Conservation (phyloP, 345 rosid genomes). For the Noccaea caerulescens region DNA sequence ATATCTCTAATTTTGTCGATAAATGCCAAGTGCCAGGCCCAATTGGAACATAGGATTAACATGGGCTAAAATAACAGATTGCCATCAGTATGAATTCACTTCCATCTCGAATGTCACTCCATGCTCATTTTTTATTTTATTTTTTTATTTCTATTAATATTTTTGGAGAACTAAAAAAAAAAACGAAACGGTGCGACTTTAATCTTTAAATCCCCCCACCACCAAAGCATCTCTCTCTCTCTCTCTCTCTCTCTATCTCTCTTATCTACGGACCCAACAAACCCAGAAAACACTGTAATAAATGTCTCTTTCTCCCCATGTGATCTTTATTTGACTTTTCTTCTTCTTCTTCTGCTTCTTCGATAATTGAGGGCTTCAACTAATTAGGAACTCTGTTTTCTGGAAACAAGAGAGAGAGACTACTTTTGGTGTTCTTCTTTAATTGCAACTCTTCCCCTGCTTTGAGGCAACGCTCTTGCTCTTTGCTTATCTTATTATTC, state of each 20-base stretch:
- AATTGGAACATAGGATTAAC: no score
- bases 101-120: slow-evolving; percentile 5
- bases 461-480: slow-evolving; percentile 31
- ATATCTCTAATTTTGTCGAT: no score
- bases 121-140: not conserved
- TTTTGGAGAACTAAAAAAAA: not conserved
- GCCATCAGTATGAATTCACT: not conserved
- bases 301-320: slow-evolving; percentile 37
- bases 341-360: slow-evolving; percentile 22
- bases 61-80: no score
- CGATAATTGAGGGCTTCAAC: slow-evolving; percentile 5
- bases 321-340: slow-evolving; percentile 40
- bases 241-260: slow-evolving; percentile 9
- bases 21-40: no score
- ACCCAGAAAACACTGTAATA: slow-evolving; percentile 26
- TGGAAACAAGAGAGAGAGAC: slow-evolving; percentile 14
- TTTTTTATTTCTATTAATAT: not conserved
- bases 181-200: slow-evolving; percentile 29
- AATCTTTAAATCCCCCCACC: slow-evolving; percentile 34
- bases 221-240: slow-evolving; percentile 16
- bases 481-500: slow-evolving; percentile 11
- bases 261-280: slow-evolving; percentile 3
- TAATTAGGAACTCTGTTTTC: not conserved
- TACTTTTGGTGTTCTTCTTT: slow-evolving; percentile 26
- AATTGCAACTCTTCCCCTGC: slow-evolving; percentile 2